Conservation (phyloP, 169 alveolate genomes). For the Eimeria brunetti region DNA sequence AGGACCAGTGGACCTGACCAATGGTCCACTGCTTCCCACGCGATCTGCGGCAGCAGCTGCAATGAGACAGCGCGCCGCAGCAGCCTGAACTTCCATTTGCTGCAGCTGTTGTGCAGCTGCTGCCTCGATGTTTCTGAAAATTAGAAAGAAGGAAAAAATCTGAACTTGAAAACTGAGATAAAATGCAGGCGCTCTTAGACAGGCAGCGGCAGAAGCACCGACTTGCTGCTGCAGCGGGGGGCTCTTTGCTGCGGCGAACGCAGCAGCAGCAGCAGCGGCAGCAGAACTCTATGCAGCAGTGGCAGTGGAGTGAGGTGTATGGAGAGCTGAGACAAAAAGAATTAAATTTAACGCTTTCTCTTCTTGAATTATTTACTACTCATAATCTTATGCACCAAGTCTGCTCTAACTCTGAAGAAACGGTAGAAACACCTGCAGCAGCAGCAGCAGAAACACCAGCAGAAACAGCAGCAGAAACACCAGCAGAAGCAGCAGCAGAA, state of each 20-base stretch:
- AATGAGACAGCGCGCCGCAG: no score
- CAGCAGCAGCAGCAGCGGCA: slow-evolving; percentile 44
- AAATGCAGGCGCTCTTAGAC: slow-evolving; percentile 20
- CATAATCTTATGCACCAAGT: neutral
- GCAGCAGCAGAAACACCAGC: neutral
- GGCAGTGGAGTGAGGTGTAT: slow-evolving; percentile 28
- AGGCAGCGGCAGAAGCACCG: slow-evolving; percentile 26
- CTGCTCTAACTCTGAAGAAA: neutral
- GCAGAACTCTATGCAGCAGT: neutral
- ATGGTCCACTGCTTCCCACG: neutral
- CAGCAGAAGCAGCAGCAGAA: neutral
- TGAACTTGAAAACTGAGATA: neutral
- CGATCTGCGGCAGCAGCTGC: neutral
- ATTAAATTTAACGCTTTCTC: neutral
- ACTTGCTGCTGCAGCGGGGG: neutral
- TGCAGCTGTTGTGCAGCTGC: no score
- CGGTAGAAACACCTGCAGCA: neutral
- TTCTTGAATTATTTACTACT: neutral
- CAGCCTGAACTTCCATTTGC: neutral
- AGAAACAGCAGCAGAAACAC: neutral
- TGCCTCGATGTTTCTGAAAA: no score
- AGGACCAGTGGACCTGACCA: neutral
- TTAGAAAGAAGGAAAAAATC: neutral
- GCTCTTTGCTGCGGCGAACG: slow-evolving; percentile 7
- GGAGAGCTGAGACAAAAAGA: neutral